These are phyloP conservation scores for Cardamine chenopodiifolia DNA, from an alignment of 345 rosid genomes.

Conservation along the genomic window DNA sequence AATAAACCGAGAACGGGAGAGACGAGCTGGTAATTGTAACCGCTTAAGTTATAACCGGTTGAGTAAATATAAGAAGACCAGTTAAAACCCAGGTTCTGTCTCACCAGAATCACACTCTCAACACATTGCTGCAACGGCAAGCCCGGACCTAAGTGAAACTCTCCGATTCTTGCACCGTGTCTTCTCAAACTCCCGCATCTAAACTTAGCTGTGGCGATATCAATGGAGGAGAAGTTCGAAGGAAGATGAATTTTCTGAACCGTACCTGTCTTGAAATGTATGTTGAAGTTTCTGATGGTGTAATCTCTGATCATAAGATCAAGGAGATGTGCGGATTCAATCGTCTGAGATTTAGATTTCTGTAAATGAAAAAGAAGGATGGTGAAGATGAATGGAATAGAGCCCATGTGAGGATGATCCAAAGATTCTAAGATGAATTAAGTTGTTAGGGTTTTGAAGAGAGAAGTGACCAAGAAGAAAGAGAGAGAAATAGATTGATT, in stretches of 20 bases:
- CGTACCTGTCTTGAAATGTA: slow-evolving; percentile 58
- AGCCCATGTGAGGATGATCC: slow-evolving; percentile 40
- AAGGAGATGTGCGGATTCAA: slow-evolving; percentile 62
- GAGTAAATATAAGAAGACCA: slow-evolving; percentile 47
- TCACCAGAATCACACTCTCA: slow-evolving; percentile 45
- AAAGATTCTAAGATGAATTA: slow-evolving; percentile 9
- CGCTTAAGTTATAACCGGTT: slow-evolving; percentile 38
- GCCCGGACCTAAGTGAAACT: slow-evolving; percentile 42
- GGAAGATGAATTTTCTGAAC: slow-evolving; percentile 70
- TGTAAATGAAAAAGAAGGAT: slow-evolving; percentile 30
- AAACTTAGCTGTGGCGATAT: slow-evolving; percentile 40
- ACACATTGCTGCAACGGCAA: slow-evolving; percentile 40
- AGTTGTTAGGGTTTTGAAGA: slow-evolving; percentile 20
- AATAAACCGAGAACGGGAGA: slow-evolving; percentile 46
- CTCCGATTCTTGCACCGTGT: slow-evolving; percentile 41
- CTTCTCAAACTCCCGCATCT: slow-evolving; percentile 47
- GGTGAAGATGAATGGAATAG: slow-evolving; percentile 35
- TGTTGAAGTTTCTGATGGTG: slow-evolving; percentile 67
- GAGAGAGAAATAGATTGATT: slow-evolving; percentile 31
- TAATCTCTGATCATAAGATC: slow-evolving; percentile 87
- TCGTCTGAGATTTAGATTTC: slow-evolving; percentile 50
- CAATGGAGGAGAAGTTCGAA: slow-evolving; percentile 78
- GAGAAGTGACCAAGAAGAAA: slow-evolving; percentile 19
- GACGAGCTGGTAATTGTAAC: slow-evolving; percentile 34
- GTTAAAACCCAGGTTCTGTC: slow-evolving; percentile 40